Evolutionary conservation across 345 rosid genomes (phyloP).

Genomic region (Boechera retrofracta): DNA sequence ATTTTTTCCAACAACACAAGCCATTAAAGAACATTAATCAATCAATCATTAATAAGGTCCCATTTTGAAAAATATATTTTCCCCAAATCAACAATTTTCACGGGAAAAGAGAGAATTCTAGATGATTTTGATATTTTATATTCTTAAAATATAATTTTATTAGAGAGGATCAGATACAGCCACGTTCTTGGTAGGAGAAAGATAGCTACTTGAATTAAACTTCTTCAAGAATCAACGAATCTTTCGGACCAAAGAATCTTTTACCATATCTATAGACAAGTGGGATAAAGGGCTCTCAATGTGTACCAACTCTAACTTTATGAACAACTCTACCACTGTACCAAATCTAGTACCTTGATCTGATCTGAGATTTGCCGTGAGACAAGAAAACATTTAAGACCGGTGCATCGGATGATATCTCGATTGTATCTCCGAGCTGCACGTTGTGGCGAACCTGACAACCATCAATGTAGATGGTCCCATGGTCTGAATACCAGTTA

Average conservation of each 20-base stretch:
- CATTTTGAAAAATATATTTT: slow-evolving; percentile 32
- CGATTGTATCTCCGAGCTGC: slow-evolving; percentile 62
- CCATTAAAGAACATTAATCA: slow-evolving; percentile 11
- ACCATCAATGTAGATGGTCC: slow-evolving; percentile 77
- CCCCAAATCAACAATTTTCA: slow-evolving; percentile 34
- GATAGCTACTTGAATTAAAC: slow-evolving; percentile 28
- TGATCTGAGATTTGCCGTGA: slow-evolving; percentile 26
- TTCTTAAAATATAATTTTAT: not conserved
- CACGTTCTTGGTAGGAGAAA: slow-evolving; percentile 43
- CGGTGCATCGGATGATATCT: slow-evolving; percentile 72
- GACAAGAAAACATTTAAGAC: slow-evolving; percentile 71
- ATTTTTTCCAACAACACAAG: slow-evolving; percentile 2
- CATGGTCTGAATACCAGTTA: slow-evolving; percentile 70
- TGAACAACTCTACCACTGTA: slow-evolving; percentile 16
- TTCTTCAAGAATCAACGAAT: slow-evolving; percentile 37
- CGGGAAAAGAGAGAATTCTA: slow-evolving; percentile 19
- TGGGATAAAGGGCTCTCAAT: slow-evolving; percentile 7
- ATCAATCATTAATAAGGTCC: slow-evolving; percentile 41
- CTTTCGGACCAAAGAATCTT: slow-evolving; percentile 37
- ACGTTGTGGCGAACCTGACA: slow-evolving; percentile 59
- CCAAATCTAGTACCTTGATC: slow-evolving; percentile 40
- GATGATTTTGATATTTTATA: slow-evolving; percentile 4
- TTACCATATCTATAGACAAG: slow-evolving; percentile 32
- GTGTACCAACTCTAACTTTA: slow-evolving; percentile 34
- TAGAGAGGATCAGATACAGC: slow-evolving; percentile 36